Evolutionary conservation across 805 yeast species (phyloP).

Genomic region (Kodamaea restingae): DNA sequence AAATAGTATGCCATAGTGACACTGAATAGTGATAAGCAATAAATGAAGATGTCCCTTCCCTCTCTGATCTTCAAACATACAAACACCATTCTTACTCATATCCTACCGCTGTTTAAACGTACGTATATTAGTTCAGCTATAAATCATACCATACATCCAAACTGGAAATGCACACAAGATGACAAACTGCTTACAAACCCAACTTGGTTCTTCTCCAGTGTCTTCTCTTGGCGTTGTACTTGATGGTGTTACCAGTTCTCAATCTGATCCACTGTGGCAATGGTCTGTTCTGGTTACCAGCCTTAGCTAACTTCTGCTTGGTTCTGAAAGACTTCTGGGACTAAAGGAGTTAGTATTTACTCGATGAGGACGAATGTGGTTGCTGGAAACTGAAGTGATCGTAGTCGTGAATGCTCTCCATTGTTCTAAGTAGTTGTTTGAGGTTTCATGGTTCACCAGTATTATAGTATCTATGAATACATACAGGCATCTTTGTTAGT

Average conservation of each 20-base stretch:
- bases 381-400: not conserved
- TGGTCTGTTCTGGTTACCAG: slow-evolving; percentile 98
- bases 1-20: too few species aligned
- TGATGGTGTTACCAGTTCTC: slow-evolving; percentile 95
- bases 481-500: slow-evolving; percentile 40
- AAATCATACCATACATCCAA: slow-evolving; percentile 7
- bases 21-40: too few species aligned
- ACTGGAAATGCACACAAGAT: slow-evolving; percentile 5
- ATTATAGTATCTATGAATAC: slow-evolving; percentile 16
- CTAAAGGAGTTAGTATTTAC: slow-evolving; percentile 41
- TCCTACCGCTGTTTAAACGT: not conserved
- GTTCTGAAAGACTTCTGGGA: slow-evolving; percentile 94
- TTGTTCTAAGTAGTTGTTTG: not conserved
- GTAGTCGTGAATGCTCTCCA: not conserved
- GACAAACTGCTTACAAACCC: slow-evolving; percentile 61
- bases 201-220: slow-evolving; percentile 99
- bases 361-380: too few species aligned
- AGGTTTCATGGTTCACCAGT: too few species aligned
- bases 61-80: too few species aligned
- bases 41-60: too few species aligned
- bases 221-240: slow-evolving; percentile 99
- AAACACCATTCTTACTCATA: too few species aligned
- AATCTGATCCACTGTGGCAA: slow-evolving; percentile 99
- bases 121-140: slow-evolving; percentile 12
- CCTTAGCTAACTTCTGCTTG: slow-evolving; percentile 99